These are phyloP conservation scores for Apiospora aurea DNA, from an alignment of 2,329 filamentous ascomycete genomes.

Conservation along the genomic window DNA sequence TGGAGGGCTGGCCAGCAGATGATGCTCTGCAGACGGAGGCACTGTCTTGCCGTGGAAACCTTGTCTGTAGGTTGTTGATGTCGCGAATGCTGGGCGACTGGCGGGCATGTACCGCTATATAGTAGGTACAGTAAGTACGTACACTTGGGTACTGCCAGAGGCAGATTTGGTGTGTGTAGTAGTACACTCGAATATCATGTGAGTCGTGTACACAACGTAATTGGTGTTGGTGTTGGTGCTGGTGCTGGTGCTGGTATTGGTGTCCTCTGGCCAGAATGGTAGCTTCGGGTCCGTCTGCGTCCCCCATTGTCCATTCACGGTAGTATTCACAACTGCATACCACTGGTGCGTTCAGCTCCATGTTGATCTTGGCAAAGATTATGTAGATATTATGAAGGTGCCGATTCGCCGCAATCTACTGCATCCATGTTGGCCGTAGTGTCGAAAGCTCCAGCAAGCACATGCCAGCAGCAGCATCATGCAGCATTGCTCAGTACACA, in stretches of 20 bases:
- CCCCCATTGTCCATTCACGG: conserved; percentile 1
- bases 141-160: neutral
- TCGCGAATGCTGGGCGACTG: neutral
- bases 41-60: neutral
- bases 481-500: neutral
- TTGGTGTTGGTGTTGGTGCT: neutral
- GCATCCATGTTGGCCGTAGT: neutral
- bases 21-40: neutral
- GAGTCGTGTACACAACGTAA: neutral
- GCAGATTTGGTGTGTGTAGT: neutral
- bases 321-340: neutral
- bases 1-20: neutral
- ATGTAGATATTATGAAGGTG: neutral
- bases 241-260: neutral
- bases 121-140: neutral
- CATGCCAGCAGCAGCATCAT: neutral
- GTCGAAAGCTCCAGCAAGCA: conserved; percentile 2
- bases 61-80: neutral
- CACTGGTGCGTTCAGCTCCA: conserved; percentile 3
- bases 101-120: neutral
- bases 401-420: conserved; percentile 13
- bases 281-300: conserved; percentile 14
- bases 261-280: neutral
- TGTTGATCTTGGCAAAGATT: neutral
- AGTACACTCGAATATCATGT: neutral